Conservation (phyloP, 1,284 basidiomycete genomes). For the Boletellus deceptivus region DNA sequence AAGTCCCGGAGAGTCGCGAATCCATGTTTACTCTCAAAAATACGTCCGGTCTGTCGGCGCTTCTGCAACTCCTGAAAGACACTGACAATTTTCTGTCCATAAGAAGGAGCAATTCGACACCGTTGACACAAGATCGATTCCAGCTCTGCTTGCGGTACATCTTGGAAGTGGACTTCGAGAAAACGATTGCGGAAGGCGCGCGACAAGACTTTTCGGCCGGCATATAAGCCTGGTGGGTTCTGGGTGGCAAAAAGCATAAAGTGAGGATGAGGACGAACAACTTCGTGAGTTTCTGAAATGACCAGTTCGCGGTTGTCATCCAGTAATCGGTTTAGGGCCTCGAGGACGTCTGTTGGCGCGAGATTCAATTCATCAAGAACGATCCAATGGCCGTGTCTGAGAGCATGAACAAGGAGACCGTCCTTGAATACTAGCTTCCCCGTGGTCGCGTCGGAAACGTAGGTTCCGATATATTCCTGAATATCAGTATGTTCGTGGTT, state of each 20-base stretch:
- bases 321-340: constrained; percentile 93
- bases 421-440: constrained; percentile 95
- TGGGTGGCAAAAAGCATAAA: constrained; percentile 99
- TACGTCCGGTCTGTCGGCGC: constrained; percentile 83
- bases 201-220: constrained; percentile 92
- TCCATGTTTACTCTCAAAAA: constrained; percentile 97
- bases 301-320: constrained; percentile 98
- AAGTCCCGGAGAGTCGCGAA: constrained; percentile 97
- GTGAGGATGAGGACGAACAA: constrained; percentile 90
- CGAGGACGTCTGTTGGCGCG: constrained; percentile 96
- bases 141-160: constrained; percentile 92
- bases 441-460: constrained; percentile 88
- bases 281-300: constrained; percentile 95
- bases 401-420: constrained; percentile 89
- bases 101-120: constrained; percentile 89
- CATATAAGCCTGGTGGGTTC: constrained; percentile 97
- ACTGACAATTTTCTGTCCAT: constrained; percentile 86
- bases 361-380: constrained; percentile 98
- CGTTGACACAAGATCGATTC: constrained; percentile 91
- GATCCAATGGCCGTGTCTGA: constrained; percentile 95
- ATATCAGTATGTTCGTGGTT: constrained; percentile 99
- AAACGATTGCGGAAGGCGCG: constrained; percentile 99
- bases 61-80: constrained; percentile 96
- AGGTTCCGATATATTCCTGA: constrained; percentile 97
- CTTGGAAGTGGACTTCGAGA: constrained; percentile 96